Evolutionary conservation across 139 green algal species (phyloP).

Genomic region (Trebouxia sp.): DNA sequence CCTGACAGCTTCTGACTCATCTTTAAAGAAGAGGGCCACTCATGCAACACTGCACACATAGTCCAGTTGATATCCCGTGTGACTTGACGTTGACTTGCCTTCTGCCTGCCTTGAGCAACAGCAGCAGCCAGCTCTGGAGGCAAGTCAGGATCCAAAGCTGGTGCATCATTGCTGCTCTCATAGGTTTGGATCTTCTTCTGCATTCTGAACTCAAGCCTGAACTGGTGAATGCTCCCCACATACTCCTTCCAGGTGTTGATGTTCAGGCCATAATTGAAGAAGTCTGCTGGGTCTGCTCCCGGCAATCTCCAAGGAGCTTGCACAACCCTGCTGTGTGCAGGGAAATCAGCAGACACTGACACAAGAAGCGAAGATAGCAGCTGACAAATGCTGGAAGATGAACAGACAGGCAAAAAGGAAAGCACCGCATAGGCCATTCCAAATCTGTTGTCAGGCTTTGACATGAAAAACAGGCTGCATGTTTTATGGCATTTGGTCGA

Average conservation of each 20-base stretch:
- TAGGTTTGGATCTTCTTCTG: slow-evolving; percentile 40
- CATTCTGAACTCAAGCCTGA: slow-evolving; percentile 56
- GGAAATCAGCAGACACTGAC: neutral
- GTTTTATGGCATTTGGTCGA: no score
- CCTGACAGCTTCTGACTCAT: no score
- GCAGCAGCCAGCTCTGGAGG: slow-evolving; percentile 36
- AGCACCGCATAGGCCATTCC: no score
- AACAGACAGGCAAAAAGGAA: no score
- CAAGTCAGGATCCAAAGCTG: slow-evolving; percentile 26
- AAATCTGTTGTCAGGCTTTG: no score
- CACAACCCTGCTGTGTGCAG: slow-evolving; percentile 55
- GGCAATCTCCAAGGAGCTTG: slow-evolving; percentile 76
- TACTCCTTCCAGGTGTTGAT: slow-evolving; percentile 77
- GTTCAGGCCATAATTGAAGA: slow-evolving; percentile 88
- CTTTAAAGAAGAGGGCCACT: no score
- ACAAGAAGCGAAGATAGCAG: neutral
- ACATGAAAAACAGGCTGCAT: no score
- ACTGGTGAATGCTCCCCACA: slow-evolving; percentile 57
- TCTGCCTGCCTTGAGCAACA: slow-evolving; percentile 7
- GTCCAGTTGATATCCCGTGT: neutral
- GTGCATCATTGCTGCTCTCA: neutral
- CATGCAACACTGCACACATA: no score
- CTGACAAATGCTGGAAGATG: no score
- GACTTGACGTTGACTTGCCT: no score
- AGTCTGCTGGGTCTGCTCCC: slow-evolving; percentile 71